Evolutionary conservation across 768 basidiomycete genomes (phyloP).

Genomic region (Pleurotus salmoneostramineus): DNA sequence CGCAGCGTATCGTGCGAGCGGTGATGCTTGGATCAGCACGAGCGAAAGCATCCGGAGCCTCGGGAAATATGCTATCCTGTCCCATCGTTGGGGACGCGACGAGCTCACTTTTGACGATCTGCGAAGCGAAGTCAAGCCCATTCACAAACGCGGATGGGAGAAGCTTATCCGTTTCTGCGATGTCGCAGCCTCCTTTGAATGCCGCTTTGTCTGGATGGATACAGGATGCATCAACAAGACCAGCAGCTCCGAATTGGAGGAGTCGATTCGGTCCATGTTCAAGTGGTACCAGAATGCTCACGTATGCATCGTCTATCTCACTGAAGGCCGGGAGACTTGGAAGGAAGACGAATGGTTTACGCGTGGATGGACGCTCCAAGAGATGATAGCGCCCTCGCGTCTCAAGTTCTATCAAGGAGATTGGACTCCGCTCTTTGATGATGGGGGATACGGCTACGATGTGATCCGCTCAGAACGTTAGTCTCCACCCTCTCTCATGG

Average conservation of each 20-base stretch:
- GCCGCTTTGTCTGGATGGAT: not conserved
- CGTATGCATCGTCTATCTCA: not conserved
- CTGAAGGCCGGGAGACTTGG: not conserved
- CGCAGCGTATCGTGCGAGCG: not conserved
- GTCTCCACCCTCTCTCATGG: not conserved
- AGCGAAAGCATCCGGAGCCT: not conserved
- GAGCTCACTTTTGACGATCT: not conserved
- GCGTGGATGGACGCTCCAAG: not conserved
- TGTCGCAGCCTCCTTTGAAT: not conserved
- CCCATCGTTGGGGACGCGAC: not conserved
- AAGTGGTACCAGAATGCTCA: not conserved
- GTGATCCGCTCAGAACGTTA: no score
- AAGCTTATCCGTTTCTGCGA: not conserved
- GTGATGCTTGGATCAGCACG: not conserved
- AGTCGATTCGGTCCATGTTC: not conserved
- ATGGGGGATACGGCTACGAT: not conserved
- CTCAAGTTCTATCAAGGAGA: not conserved
- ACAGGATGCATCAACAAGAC: conserved; percentile 1
- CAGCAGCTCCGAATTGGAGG: not conserved
- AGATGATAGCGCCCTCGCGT: not conserved
- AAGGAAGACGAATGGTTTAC: not conserved
- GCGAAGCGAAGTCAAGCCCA: not conserved
- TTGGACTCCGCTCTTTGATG: not conserved
- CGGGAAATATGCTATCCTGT: conserved; percentile 1
- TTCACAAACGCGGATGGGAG: not conserved